Conservation (phyloP, 2,329 filamentous ascomycete genomes). For the Fusarium sarcochroum region DNA sequence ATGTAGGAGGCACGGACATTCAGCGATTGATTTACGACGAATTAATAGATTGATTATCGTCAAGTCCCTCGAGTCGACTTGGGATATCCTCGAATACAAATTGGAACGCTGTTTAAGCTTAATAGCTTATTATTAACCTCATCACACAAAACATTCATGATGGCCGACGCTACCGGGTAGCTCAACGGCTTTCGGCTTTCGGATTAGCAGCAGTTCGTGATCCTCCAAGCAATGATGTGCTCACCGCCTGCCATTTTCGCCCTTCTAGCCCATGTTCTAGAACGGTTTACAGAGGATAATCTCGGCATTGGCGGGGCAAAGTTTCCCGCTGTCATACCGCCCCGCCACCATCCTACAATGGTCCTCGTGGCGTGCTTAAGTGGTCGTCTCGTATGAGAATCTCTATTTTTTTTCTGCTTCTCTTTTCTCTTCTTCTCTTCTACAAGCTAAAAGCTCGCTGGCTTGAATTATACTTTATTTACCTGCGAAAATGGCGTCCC, state of each 20-base stretch:
- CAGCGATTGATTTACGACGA: no score
- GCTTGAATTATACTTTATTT: background rate
- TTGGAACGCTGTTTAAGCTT: constrained; percentile 17
- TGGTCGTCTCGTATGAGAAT: constrained; percentile 35
- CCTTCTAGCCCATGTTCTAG: constrained; percentile 32
- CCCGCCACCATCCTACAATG: constrained; percentile 40
- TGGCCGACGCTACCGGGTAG: constrained; percentile 24
- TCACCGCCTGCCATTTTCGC: constrained; percentile 26
- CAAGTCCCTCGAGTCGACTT: no score
- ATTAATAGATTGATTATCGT: background rate
- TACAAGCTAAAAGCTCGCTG: background rate
- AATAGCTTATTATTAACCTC: constrained; percentile 22
- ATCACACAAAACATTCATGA: constrained; percentile 1
- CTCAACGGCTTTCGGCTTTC: constrained; percentile 14
- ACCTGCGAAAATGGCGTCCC: constrained; percentile 42
- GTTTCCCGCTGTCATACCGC: constrained; percentile 27
- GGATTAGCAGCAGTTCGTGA: background rate
- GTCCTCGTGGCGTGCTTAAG: constrained; percentile 47
- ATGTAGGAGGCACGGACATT: no score
- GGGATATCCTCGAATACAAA: background rate
- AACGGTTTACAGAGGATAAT: constrained; percentile 43
- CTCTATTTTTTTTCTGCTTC: constrained; percentile 3
- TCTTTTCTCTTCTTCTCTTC: background rate
- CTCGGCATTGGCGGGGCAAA: constrained; percentile 52
- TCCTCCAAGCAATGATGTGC: background rate